Evolutionary conservation across 768 basidiomycete species (phyloP).

Genomic region (Suillus plorans): DNA sequence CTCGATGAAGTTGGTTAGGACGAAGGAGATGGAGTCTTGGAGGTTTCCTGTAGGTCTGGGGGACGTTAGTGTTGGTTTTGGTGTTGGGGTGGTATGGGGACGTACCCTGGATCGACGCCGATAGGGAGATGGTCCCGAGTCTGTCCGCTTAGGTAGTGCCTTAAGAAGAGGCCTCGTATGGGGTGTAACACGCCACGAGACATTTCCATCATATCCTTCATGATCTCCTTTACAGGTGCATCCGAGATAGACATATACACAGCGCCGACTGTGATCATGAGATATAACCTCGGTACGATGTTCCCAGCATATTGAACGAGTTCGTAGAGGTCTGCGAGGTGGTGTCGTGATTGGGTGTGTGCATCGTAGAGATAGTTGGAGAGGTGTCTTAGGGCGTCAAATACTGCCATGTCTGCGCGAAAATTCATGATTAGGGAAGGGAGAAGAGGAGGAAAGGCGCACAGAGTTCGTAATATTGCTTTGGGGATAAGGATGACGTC

Average conservation of each 20-base stretch:
- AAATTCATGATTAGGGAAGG: background rate
- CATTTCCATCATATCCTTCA: conserved; percentile 99
- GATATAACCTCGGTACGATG: conserved; percentile 90
- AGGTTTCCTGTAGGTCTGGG: conserved; percentile 82
- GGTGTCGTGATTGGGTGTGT: conserved; percentile 87
- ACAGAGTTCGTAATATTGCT: conserved; percentile 99
- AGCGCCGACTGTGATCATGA: conserved; percentile 99
- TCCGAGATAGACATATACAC: conserved; percentile 99
- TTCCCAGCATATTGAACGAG: conserved; percentile 99
- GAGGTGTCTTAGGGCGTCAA: conserved; percentile 92
- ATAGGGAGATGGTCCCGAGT: conserved; percentile 94
- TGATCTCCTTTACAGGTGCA: conserved; percentile 97
- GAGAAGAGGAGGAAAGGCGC: conserved; percentile 22
- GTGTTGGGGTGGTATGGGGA: conserved; percentile 7
- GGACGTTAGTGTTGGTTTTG: background rate
- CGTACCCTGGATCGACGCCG: conserved; percentile 80
- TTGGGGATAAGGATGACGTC: conserved; percentile 90
- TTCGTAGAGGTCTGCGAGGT: conserved; percentile 97
- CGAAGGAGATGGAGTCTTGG: conserved; percentile 93
- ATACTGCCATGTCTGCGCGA: conserved; percentile 90
- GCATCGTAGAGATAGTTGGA: conserved; percentile 97
- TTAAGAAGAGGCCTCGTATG: conserved; percentile 91
- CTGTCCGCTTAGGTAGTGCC: conserved; percentile 96
- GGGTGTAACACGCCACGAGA: conserved; percentile 95
- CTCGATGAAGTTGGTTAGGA: conserved; percentile 97